These are phyloP conservation scores for Scutellaria barbata DNA, from an alignment of 257 asterid species.

Conservation along the genomic window DNA sequence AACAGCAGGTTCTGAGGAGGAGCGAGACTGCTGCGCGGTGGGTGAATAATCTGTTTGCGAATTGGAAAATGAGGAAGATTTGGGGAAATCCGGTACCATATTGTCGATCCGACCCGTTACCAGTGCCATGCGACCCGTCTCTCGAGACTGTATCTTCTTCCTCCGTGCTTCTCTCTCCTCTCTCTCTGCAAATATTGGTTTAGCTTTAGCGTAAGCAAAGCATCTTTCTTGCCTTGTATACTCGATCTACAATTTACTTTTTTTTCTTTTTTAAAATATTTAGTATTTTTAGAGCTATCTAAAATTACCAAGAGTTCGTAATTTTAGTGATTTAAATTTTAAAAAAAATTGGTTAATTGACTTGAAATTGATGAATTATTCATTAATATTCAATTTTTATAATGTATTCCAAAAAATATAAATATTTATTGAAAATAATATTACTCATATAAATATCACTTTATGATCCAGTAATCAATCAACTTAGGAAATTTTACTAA, in stretches of 20 bases:
- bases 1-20: constrained; percentile 27
- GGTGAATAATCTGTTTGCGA: constrained; percentile 14
- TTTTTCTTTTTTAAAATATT: no score
- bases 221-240: background rate
- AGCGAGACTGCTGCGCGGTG: constrained; percentile 30
- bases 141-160: constrained; percentile 48
- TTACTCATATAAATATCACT: no score
- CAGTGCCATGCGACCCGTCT: constrained; percentile 48
- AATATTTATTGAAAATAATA: no score
- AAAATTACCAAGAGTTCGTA: no score
- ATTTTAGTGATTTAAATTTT: no score
- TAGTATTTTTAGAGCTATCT: no score
- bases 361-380: no score
- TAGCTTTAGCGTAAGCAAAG: constrained; percentile 23
- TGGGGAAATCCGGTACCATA: constrained; percentile 29
- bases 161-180: constrained; percentile 56
- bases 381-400: no score
- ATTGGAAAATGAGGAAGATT: constrained; percentile 35
- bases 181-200: constrained; percentile 5
- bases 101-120: constrained; percentile 44
- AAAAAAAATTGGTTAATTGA: no score
- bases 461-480: no score
- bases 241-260: background rate
- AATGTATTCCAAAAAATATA: no score
- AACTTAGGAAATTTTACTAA: no score